Percentiles rank a stretch among this genome's conserved stretches.
phyloP scores from a whole-genome alignment of 305 asterid species.

The Nicotiana rustica region DNA sequence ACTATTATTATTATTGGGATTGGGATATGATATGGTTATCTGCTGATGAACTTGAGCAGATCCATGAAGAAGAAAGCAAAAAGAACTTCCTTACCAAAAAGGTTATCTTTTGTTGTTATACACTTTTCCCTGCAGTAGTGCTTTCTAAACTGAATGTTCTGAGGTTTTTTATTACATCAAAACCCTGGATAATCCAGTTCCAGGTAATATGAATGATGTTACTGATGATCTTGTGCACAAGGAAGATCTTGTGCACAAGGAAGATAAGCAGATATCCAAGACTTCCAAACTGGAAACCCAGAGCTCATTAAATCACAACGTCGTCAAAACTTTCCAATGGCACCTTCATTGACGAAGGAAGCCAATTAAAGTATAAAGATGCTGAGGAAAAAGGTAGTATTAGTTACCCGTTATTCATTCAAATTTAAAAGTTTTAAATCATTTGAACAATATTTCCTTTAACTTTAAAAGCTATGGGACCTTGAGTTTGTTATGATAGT shows the following conservation, averaged over 20 bases:
- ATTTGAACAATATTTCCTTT: background rate
- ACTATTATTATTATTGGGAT: background rate
- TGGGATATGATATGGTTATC: constrained; percentile 17
- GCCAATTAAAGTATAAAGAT: background rate
- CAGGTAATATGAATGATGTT: background rate
- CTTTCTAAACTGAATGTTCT: background rate
- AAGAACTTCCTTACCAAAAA: constrained; percentile 40
- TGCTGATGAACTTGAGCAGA: constrained; percentile 50
- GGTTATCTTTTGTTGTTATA: constrained; percentile 31
- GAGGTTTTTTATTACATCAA: constrained; percentile 9
- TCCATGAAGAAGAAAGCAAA: constrained; percentile 44
- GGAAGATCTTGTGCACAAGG: background rate
- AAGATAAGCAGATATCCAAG: constrained; percentile 8
- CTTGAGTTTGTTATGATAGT: background rate
- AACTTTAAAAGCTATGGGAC: background rate
- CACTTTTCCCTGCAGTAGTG: background rate
- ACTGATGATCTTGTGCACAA: background rate
- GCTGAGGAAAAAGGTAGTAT: background rate
- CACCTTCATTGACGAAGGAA: constrained; percentile 1
- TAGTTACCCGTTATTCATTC: background rate
- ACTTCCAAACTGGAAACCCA: background rate
- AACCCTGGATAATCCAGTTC: background rate
- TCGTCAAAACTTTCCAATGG: background rate
- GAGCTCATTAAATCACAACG: constrained; percentile 11
- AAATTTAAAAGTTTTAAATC: background rate